Base-by-base conservation (phyloP, 1,284 basidiomycete genomes). In the Cutaneotrichosporon dermatis region DNA sequence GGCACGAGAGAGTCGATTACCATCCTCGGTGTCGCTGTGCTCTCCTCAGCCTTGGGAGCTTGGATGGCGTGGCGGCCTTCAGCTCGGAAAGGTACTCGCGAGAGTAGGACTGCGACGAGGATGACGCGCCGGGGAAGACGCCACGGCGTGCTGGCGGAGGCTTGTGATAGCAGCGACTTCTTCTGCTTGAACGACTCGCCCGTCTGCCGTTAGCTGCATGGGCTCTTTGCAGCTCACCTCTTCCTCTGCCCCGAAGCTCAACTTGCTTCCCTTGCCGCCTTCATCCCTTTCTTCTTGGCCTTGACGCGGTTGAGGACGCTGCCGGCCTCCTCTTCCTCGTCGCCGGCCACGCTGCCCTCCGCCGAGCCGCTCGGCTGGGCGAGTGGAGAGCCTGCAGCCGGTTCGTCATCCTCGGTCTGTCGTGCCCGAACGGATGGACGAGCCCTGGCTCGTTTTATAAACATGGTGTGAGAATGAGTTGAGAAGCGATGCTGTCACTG, bases 201-300 rank as follows among this genome's bases (percentile, higher is more conserved):
- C 34, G 58, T 59, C 63, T 69, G 42, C n/a, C 15, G 41, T 50
- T 16, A 58, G 52, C 12, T 34, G n/a, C 7, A 7, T 1, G 33
- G 25, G 46, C 42, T 13, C 15, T 12, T 12, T 11, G 61, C n/a
- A 16, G 51, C 63, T 33, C 50, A 68, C 62, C 58, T 71, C 72
- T 3, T 69, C 89, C 80, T 89, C 88, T 62, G 90, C 88, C 6
- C 89, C 91, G 79, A 94, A 94, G 73, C 90, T 93, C 58, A 94
- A 79, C 54, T 83, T 80, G 3, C 65, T 63, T 12, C 43, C 55
- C 57, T 64, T 58, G 57, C 68, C 53, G 51, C 33, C 58, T 52
- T 13, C 61, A 72, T 64, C 37, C 57, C 56, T 53, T 65, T 72
- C 60, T 68, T 70, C 57, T 71, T 64, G 11, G 68, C 68, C 63